Base-by-base conservation (phyloP, 805 yeast species). In the Zygosaccharomyces siamensis region DNA sequence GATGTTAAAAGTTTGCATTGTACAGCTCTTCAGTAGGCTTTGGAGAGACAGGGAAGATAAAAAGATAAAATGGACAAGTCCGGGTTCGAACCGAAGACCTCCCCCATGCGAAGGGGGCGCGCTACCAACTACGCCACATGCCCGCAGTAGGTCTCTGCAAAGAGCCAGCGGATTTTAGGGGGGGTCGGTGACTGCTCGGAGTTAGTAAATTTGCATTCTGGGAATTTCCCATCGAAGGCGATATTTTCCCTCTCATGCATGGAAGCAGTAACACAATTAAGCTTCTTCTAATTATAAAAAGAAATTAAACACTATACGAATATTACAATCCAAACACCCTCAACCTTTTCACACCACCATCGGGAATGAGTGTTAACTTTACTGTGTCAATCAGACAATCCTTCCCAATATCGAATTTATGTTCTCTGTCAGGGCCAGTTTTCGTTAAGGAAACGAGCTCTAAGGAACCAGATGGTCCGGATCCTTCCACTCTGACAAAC, bases 261-360 rank as follows among this genome's bases (percentile, higher is more conserved):
- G 12, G 14, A 36, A 36, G 23, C 23, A 4, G 23, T 36, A 8
- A 8, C 23, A 4, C 23, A 36, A 14, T 20, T 36, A 14, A 36
- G 24, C 23, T 12, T 12, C 8, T 18, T 18, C 23, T n/a, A 31
- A 10, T 32, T 14, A 32, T 10, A 7, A 21, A 20, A 20, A 37
- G 14, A 23, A 37, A 5, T 7, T 10, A 7, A 39, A 24, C 16
- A 18, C 28, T 30, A 30, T 30, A 30, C 18, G 16, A 39, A 16
- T 26, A 18, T 48, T 50, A 63, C 35, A 44, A 37, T 7, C 97
- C 98, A 60, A 80, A 78, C 24, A 90, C 93, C 56, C 96, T 79
- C 33, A 92, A 70, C 65, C 99, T 79, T 74, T 92, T 92, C 48
- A 89, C 88, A 52, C 99, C 99, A 43, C 99, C 99, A 64, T 92